Evolutionary conservation across 108 stramenopile genomes (phyloP).

Genomic region (Seminavis robusta): DNA sequence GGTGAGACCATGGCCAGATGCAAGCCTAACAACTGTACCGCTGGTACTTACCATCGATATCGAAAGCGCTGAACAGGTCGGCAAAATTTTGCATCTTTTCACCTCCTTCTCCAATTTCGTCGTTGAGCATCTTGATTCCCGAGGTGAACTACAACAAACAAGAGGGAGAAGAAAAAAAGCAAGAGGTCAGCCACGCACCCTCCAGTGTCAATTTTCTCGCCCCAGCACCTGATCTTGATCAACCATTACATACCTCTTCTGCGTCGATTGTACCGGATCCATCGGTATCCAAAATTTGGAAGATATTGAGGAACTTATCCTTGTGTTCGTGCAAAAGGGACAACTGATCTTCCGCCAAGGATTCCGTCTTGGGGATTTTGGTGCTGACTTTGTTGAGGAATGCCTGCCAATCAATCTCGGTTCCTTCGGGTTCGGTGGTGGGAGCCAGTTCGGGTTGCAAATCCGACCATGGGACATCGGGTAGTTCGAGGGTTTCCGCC

Average conservation of each 20-base stretch:
- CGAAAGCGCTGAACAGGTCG: no score
- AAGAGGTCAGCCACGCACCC: no score
- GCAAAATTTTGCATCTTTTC: no score
- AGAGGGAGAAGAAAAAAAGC: no score
- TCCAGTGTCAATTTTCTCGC: no score
- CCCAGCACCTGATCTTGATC: no score
- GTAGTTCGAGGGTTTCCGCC: constrained; percentile 1
- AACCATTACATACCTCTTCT: constrained; percentile 5
- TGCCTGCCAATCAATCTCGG: constrained; percentile 4
- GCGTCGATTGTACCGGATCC: constrained; percentile 2
- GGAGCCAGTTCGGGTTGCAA: constrained; percentile 8
- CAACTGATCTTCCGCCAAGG: not conserved
- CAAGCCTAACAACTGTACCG: no score
- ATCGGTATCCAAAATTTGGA: constrained; percentile 4
- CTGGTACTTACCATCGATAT: no score
- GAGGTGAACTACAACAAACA: no score
- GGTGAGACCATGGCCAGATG: no score
- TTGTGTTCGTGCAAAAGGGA: not conserved
- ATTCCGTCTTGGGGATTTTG: not conserved
- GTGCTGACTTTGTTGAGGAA: constrained; percentile 5
- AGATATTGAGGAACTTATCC: constrained; percentile 2
- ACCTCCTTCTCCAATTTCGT: no score
- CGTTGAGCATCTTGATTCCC: no score
- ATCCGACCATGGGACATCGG: not conserved
- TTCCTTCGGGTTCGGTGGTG: not conserved